Evolutionary conservation across 768 basidiomycete species (phyloP).

Genomic region (Suillus lakei): DNA sequence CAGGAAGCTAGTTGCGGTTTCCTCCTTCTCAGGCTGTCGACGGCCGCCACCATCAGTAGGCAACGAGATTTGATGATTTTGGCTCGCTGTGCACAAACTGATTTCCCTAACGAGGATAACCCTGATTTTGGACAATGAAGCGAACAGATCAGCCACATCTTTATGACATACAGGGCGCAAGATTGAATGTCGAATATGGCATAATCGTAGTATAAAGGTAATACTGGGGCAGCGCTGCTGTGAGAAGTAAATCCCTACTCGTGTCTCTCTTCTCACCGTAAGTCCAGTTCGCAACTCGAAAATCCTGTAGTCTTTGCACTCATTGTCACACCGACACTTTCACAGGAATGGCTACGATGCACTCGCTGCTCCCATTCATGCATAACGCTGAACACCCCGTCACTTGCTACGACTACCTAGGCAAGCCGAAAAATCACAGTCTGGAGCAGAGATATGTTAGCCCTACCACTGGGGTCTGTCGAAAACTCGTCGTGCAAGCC

Average conservation of each 20-base stretch:
- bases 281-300: neutral
- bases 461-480: conserved; percentile 18
- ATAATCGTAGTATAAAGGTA: neutral
- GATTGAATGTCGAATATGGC: neutral
- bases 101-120: too few species aligned
- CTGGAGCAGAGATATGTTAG: conserved; percentile 20
- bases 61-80: too few species aligned
- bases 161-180: too few species aligned
- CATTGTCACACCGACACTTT: neutral
- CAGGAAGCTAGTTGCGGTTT: too few species aligned
- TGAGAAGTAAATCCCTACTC: neutral
- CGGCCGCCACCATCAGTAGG: too few species aligned
- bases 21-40: too few species aligned
- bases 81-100: too few species aligned
- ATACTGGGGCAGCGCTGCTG: neutral
- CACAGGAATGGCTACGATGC: neutral
- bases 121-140: too few species aligned
- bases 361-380: neutral
- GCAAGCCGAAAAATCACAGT: conserved; percentile 3
- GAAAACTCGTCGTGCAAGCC: conserved; percentile 17
- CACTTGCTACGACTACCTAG: neutral
- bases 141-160: too few species aligned
- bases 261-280: neutral
- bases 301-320: neutral
- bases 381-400: neutral